Percentiles rank a stretch among this genome's conserved stretches.
Evolutionary conservation across 371 early-diverging fungal species (phyloP).

Genomic region (Mucor plumbeus): DNA sequence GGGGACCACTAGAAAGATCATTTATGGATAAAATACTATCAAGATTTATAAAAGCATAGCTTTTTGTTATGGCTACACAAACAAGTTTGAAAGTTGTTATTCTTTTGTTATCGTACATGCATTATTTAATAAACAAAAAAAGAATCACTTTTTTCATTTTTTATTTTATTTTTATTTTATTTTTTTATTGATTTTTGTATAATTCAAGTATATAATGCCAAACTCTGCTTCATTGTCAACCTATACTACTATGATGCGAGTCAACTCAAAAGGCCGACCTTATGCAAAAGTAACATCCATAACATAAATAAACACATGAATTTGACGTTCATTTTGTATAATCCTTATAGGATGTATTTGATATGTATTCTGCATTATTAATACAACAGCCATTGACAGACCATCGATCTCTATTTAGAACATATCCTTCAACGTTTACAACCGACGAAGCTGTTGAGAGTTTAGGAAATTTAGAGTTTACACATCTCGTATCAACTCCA

Average conservation of each 20-base stretch:
- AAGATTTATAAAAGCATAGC: background rate
- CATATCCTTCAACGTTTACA: slow-evolving; percentile 60
- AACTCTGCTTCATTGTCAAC: slow-evolving; percentile 22
- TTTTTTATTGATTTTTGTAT: too few relatives aligned
- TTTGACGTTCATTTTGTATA: background rate
- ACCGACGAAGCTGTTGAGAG: slow-evolving; percentile 62
- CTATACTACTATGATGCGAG: slow-evolving; percentile 34
- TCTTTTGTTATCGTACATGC: background rate
- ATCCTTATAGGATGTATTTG: slow-evolving; percentile 40
- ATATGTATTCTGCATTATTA: slow-evolving; percentile 43
- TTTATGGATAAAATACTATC: background rate
- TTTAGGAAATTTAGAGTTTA: slow-evolving; percentile 54
- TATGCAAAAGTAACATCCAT: slow-evolving; percentile 29
- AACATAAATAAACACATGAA: background rate
- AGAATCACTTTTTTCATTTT: too few relatives aligned
- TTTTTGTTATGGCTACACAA: slow-evolving; percentile 3
- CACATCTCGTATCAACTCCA: slow-evolving; percentile 56
- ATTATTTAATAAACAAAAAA: background rate
- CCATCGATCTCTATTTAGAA: slow-evolving; percentile 57
- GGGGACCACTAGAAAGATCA: slow-evolving; percentile 13
- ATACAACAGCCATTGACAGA: slow-evolving; percentile 45
- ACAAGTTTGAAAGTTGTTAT: slow-evolving; percentile 9
- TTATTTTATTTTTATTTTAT: too few relatives aligned
- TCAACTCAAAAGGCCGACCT: slow-evolving; percentile 35
- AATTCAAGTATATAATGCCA: too few relatives aligned